Evolutionary conservation across 2,329 filamentous ascomycete genomes (phyloP), one percentile per base, ranked within the genome.

Genomic region (Aureobasidium sp.): DNA sequence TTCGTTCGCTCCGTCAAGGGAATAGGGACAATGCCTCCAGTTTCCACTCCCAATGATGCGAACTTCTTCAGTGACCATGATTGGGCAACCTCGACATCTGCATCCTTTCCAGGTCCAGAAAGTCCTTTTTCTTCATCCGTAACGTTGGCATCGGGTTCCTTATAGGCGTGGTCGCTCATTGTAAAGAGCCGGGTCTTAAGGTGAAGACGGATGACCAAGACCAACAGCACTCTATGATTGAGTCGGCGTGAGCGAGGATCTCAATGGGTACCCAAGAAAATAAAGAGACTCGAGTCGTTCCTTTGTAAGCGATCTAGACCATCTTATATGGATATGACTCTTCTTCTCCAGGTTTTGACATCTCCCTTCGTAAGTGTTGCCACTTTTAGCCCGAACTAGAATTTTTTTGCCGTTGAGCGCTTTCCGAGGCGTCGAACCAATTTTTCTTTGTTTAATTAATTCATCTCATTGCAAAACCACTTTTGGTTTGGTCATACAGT

Each of bases 1-100:
- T 82, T 77, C 1, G 78, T 84, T 46, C 84, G 76, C 64, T 82
- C 74, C 60, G 83, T 79, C 26, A 79, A 64, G 1, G 82, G 80
- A 26, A 87, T 81, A 0, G 84, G 84, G 62, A 77, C 78, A 67
- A 84, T 78, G 4, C 84, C 84, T 64, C 50, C 48, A 46, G 50
- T 55, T 26, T 62, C 60, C 13, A 62, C 43, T 8, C 60, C 60
- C 12, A 62, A 20, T 7, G 60, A 48, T 47, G 60, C 60, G 13
- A 62, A 48, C 24, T 62, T 62, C 24, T 47, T 53, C 7, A 62
- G 15, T 3, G 43, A 62, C 50, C 60, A 53, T 34, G 50, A 53
- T 36, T 55, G 37, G 12, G 48, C 60, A 34, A 47, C 17, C 29
- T 62, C 34, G 20, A 62, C 32, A 24, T 62, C 60, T 20, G 60